phyloP scores from a whole-genome alignment of 2,329 filamentous ascomycete genomes.

The Botrytis deweyae region DNA sequence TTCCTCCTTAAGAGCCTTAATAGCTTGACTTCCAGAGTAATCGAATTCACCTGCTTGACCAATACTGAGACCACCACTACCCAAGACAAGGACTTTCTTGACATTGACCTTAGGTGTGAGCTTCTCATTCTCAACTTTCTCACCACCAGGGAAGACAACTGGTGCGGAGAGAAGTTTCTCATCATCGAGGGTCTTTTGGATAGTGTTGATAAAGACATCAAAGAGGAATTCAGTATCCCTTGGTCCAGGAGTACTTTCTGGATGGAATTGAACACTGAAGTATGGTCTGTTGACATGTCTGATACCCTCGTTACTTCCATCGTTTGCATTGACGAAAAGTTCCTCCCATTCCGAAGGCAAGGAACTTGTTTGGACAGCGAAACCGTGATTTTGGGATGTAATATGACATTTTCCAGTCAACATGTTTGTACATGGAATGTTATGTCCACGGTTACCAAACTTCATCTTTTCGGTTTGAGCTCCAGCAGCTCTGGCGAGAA shows the following conservation, averaged over 20 bases:
- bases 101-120: constrained; percentile 81
- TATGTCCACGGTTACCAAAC: constrained; percentile 97
- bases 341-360: constrained; percentile 83
- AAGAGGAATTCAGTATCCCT: constrained; percentile 96
- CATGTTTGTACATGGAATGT: constrained; percentile 96
- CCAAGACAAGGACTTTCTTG: constrained; percentile 96
- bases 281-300: constrained; percentile 81
- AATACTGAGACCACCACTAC: constrained; percentile 92
- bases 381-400: constrained; percentile 98
- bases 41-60: constrained; percentile 98
- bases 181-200: constrained; percentile 69
- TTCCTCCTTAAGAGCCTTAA: constrained; percentile 96
- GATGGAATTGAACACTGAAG: constrained; percentile 99
- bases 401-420: constrained; percentile 97
- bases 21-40: constrained; percentile 90
- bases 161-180: constrained; percentile 65
- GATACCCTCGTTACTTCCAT: constrained; percentile 97
- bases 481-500: constrained; percentile 84
- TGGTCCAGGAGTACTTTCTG: constrained; percentile 92
- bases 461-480: constrained; percentile 94
- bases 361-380: constrained; percentile 78
- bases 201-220: constrained; percentile 90
- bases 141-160: constrained; percentile 85
- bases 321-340: constrained; percentile 96
- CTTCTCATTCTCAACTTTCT: constrained; percentile 72